Evolutionary conservation across 2,329 filamentous ascomycete genomes (phyloP).

Genomic region (Didymosphaeria variabile): DNA sequence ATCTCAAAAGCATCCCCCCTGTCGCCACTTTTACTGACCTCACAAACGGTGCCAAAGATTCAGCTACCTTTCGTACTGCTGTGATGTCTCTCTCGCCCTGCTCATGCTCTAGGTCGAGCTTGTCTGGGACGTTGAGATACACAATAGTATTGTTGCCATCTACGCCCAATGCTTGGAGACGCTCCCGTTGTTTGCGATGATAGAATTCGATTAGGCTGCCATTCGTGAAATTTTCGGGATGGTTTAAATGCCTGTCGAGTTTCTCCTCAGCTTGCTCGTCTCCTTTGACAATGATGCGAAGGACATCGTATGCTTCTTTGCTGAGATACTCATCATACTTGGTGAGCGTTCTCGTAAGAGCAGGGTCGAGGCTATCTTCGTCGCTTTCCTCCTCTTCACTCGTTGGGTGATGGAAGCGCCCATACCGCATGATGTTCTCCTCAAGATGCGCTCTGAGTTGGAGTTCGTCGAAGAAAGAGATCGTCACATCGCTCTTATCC

Average conservation of each 20-base stretch:
- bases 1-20: background rate
- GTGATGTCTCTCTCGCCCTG: background rate
- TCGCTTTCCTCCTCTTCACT: no score
- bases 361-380: no score
- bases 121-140: background rate
- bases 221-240: background rate
- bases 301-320: no score
- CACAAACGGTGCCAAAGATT: conserved; percentile 4
- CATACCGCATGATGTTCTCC: background rate
- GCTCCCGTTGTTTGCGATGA: background rate
- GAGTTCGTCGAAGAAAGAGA: conserved; percentile 13
- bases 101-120: background rate
- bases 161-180: background rate
- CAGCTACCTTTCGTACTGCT: background rate
- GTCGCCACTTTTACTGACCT: background rate
- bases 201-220: background rate
- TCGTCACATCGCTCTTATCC: conserved; percentile 15
- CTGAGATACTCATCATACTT: no score
- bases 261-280: background rate
- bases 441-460: background rate
- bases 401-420: no score
- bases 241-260: background rate
- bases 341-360: no score
- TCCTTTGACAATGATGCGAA: background rate
- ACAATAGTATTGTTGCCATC: background rate